Evolutionary conservation across 2,329 filamentous ascomycete genomes (phyloP).

Genomic region (Emmonsia crescens): DNA sequence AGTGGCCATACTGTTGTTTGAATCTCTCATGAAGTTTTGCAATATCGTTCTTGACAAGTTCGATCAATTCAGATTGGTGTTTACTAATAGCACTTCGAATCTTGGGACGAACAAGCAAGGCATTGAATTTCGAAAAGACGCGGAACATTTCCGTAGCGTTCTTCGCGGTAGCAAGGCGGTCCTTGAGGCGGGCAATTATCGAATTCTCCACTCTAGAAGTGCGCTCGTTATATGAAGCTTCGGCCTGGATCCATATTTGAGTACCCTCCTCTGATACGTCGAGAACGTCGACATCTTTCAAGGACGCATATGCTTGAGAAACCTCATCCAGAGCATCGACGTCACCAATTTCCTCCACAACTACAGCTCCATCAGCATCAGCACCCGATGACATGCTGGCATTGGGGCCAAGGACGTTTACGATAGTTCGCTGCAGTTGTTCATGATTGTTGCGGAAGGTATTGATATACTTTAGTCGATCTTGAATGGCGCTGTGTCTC

Average conservation of each 20-base stretch:
- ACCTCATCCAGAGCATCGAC: conserved; percentile 97
- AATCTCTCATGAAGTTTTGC: conserved; percentile 88
- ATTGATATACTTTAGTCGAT: conserved; percentile 82
- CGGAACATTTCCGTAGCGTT: conserved; percentile 99
- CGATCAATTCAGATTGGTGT: conserved; percentile 95
- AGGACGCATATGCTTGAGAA: conserved; percentile 79
- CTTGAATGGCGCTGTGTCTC: conserved; percentile 78
- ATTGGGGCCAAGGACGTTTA: conserved; percentile 84
- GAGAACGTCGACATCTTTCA: conserved; percentile 90
- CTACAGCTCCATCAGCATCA: conserved; percentile 50
- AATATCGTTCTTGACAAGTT: conserved; percentile 96
- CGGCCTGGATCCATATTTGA: conserved; percentile 81
- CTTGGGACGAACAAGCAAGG: conserved; percentile 95
- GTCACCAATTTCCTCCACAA: conserved; percentile 91
- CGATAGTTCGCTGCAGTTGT: conserved; percentile 89
- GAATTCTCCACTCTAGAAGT: conserved; percentile 97
- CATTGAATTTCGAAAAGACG: conserved; percentile 99
- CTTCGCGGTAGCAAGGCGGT: conserved; percentile 88
- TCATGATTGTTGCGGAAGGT: conserved; percentile 97
- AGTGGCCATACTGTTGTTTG: conserved; percentile 97
- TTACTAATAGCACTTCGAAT: conserved; percentile 96
- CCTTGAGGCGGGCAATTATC: conserved; percentile 86
- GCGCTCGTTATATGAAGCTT: conserved; percentile 93
- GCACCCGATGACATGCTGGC: conserved; percentile 36
- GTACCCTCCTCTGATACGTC: conserved; percentile 88